Evolutionary conservation across 106 monocot genomes (phyloP).

Genomic region (Chionographis japonica): DNA sequence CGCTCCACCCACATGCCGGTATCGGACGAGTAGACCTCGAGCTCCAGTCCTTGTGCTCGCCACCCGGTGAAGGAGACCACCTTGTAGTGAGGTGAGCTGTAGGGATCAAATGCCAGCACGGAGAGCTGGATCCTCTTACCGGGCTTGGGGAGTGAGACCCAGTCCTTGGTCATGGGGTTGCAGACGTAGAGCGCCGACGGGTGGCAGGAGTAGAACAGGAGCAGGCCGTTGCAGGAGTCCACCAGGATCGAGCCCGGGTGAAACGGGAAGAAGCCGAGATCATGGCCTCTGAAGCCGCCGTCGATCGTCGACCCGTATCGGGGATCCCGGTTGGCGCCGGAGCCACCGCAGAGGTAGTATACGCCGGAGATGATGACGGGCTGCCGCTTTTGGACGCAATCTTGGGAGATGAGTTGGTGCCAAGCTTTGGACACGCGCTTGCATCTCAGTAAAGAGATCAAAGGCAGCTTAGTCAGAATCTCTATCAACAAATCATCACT

Average conservation of each 20-base stretch:
- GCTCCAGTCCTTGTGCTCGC: constrained; percentile 18
- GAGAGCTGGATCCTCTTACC: constrained; percentile 19
- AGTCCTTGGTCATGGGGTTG: constrained; percentile 35
- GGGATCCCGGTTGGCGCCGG: not conserved
- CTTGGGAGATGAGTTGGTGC: constrained; percentile 31
- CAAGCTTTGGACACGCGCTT: constrained; percentile 49
- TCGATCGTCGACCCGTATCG: constrained; percentile 11
- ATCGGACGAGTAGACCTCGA: constrained; percentile 42
- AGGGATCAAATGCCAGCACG: constrained; percentile 43
- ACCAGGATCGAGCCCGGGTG: constrained; percentile 29
- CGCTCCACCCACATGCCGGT: constrained; percentile 24
- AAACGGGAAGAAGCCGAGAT: constrained; percentile 45
- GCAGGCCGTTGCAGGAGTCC: constrained; percentile 53
- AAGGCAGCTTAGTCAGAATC: constrained; percentile 43
- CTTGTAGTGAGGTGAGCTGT: constrained; percentile 25
- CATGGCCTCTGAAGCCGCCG: not conserved
- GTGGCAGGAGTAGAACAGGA: constrained; percentile 27
- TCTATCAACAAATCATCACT: constrained; percentile 39
- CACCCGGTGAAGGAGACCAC: constrained; percentile 48
- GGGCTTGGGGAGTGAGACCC: constrained; percentile 25
- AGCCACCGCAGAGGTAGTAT: constrained; percentile 9
- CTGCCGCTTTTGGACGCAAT: constrained; percentile 20
- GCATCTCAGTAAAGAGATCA: constrained; percentile 36
- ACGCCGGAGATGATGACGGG: constrained; percentile 44
- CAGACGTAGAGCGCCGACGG: constrained; percentile 25